Conservation (phyloP, 2,329 filamentous ascomycete species). For the Nemania diffusa region DNA sequence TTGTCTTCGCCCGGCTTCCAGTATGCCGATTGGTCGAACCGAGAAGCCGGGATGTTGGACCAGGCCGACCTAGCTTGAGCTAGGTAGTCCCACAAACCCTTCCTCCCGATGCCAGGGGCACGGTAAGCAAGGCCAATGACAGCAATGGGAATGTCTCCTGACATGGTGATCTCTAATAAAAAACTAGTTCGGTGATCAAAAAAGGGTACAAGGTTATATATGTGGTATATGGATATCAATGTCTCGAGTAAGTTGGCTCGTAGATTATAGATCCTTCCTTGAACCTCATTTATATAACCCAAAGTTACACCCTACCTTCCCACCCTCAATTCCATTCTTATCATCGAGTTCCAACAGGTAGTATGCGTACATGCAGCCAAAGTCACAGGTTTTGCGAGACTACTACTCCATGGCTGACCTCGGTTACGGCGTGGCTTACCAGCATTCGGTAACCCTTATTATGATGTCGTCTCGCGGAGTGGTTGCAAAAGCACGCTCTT, state of each 20-base stretch:
- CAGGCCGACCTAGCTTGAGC: slow-evolving; percentile 24
- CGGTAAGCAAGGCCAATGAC: slow-evolving; percentile 25
- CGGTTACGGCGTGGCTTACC: background rate
- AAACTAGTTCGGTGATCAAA: background rate
- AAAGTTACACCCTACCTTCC: background rate
- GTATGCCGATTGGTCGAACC: slow-evolving; percentile 22
- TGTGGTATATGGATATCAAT: background rate
- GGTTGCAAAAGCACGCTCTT: background rate
- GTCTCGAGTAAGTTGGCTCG: background rate
- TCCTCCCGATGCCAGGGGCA: slow-evolving; percentile 14
- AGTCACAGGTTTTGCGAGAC: too few relatives aligned
- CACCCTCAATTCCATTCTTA: background rate
- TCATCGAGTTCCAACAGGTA: background rate
- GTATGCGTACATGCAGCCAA: too few relatives aligned
- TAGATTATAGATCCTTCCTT: background rate
- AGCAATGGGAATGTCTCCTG: slow-evolving; percentile 18
- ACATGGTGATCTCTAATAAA: background rate
- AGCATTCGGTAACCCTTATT: background rate
- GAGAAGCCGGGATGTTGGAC: slow-evolving; percentile 7
- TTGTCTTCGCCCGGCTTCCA: slow-evolving; percentile 16
- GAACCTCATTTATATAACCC: background rate
- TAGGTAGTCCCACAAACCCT: slow-evolving; percentile 21
- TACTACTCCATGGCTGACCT: background rate
- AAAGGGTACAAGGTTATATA: background rate
- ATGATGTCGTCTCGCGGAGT: too few relatives aligned